Conservation (phyloP, 441 rosid species). For the Theobroma grandiflorum region DNA sequence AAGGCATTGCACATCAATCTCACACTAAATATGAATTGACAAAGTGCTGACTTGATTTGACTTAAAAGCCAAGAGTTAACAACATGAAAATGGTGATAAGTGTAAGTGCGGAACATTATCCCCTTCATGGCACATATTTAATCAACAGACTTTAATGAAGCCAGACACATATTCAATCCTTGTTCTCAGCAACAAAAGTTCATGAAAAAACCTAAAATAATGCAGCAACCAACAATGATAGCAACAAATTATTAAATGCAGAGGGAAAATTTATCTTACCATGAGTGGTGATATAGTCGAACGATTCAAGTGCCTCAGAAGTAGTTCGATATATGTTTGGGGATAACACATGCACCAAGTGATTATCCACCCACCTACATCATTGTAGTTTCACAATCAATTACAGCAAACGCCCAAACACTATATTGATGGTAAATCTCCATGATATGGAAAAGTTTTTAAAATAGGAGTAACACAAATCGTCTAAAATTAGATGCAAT, state of each 20-base stretch:
- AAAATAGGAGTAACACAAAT: background rate
- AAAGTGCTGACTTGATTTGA: background rate
- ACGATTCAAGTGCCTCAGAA: slow-evolving; percentile 91
- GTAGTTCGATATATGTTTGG: slow-evolving; percentile 86
- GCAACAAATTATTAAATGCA: slow-evolving; percentile 1
- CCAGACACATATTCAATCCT: background rate
- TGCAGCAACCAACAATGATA: background rate
- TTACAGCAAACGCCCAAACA: background rate
- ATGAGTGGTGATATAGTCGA: slow-evolving; percentile 84
- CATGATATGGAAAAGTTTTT: background rate
- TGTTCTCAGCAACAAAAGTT: background rate
- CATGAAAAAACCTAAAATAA: background rate
- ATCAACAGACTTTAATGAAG: background rate
- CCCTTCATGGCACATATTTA: background rate
- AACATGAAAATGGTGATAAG: background rate
- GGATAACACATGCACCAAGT: slow-evolving; percentile 89
- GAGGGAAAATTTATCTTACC: slow-evolving; percentile 50
- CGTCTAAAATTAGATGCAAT: background rate
- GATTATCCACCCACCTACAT: slow-evolving; percentile 93
- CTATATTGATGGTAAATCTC: background rate
- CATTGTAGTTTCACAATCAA: slow-evolving; percentile 21
- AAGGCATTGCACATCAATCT: too few relatives aligned
- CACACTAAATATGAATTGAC: background rate
- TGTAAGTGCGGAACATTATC: background rate
- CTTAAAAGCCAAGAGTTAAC: background rate